Evolutionary conservation across 2,329 filamentous ascomycete genomes (phyloP), one percentile per base, ranked within the genome.

Genomic region (Microdochium trichocladiopsis): DNA sequence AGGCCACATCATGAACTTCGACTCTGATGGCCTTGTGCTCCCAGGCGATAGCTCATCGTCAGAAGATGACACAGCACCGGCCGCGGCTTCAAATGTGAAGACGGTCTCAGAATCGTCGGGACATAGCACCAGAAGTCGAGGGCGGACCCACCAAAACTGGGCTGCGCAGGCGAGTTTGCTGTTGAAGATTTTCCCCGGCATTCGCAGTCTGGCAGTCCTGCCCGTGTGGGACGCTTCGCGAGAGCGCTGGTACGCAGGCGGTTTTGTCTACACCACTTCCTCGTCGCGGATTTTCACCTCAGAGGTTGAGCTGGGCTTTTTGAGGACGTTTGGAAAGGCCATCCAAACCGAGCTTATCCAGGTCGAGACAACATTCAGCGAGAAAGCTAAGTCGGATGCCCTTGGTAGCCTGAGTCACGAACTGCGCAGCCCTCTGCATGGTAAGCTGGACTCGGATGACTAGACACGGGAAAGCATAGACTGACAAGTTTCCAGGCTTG

Each of bases 381-480:
- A 45, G 12, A 45, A 45, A 72, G 75, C 0, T 69, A 76, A 2
- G 55, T 80, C 5, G 0, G 70, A 75, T 33, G 77, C 82, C 33
- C 72, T 86, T 8, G 77, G 78, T 1, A 83, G 77, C 1, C 74
- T 86, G 6, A 82, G 77, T 2, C 82, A 86, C 58, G 82, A 86
- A 60, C 65, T 86, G 12, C 72, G 82, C 4, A 82, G 77, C 2
- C 82, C 82, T 0, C 66, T 86, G 1, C 82, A 86, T 52, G 82
- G 82, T 2, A 76, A 16, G 33, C 18, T 8, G 4, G 14, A 4
- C 18, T 16, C 33, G n/a, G n/a, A n/a, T n/a, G n/a, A 4, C 6
- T 16, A 4, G 14, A 9, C 12, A 11, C 33, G 18, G 6, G 33
- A 6, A 37, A n/a, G 5, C 14, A 9, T 16, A 5, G 14, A 16